phyloP scores from a whole-genome alignment of 306 rosid species.

The Dalbergia oliveri region DNA sequence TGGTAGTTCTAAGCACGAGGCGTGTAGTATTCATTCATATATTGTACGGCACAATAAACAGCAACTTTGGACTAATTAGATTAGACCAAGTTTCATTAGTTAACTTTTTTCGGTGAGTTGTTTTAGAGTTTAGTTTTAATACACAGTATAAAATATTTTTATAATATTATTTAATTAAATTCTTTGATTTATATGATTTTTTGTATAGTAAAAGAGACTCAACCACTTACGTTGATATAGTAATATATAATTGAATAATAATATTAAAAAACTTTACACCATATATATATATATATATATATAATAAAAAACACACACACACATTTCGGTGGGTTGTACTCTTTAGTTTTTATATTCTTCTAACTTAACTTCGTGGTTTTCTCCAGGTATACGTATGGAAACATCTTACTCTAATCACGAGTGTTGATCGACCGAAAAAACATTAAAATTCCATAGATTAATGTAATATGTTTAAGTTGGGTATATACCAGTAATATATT shows the following conservation, averaged over 20 bases:
- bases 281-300: no score
- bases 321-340: no score
- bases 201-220: no score
- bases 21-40: not conserved
- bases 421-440: not conserved
- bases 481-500: no score
- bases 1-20: not conserved
- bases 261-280: no score
- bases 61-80: conserved; percentile 7
- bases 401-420: no score
- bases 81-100: not conserved
- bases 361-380: not conserved
- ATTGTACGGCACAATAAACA: not conserved
- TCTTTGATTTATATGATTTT: no score
- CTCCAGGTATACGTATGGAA: not conserved
- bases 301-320: no score
- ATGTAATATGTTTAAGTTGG: not conserved
- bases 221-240: no score
- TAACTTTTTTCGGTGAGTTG: not conserved
- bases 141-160: not conserved
- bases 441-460: no score
- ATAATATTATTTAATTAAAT: no score
- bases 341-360: not conserved
- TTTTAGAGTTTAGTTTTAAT: not conserved
- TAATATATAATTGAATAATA: no score